Percentiles rank a stretch among this genome's conserved stretches.
Evolutionary conservation across 1,284 basidiomycete species (phyloP).

Genomic region (Pseudozyma thailandica): DNA sequence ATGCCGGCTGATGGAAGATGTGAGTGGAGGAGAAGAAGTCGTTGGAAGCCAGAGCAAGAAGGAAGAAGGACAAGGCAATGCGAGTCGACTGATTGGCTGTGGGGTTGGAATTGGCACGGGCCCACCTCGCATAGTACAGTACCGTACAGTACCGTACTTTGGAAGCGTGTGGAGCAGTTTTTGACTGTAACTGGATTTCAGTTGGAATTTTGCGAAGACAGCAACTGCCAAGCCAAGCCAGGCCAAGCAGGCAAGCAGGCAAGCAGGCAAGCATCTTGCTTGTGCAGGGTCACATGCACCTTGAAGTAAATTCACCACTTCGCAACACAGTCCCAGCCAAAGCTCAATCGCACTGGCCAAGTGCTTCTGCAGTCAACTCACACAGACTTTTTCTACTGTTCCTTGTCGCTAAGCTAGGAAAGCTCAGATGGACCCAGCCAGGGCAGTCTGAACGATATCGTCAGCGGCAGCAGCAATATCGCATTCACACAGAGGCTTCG

Average conservation of each 20-base stretch:
- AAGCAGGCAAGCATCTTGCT: conserved; percentile 7
- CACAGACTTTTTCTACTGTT: no score
- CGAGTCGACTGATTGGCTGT: conserved; percentile 17
- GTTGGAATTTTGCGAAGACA: conserved; percentile 1
- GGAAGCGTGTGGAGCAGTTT: neutral
- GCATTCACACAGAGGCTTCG: no score
- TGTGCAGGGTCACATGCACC: conserved; percentile 37
- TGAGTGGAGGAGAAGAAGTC: neutral
- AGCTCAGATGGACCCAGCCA: neutral
- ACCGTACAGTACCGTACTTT: no score
- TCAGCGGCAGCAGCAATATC: no score
- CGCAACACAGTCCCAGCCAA: neutral
- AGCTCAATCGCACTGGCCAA: neutral
- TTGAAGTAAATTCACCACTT: neutral
- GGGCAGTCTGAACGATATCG: neutral
- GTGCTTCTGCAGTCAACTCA: no score
- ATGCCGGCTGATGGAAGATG: neutral
- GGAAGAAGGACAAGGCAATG: conserved; percentile 6
- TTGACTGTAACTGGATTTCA: neutral
- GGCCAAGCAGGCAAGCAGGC: neutral
- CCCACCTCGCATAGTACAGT: no score
- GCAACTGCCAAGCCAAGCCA: neutral
- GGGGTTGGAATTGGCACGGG: neutral
- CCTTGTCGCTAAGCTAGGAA: no score
- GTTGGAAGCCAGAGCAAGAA: neutral